Evolutionary conservation across 2,329 filamentous ascomycete species (phyloP).

Genomic region (Sclerotiophoma versabilis): DNA sequence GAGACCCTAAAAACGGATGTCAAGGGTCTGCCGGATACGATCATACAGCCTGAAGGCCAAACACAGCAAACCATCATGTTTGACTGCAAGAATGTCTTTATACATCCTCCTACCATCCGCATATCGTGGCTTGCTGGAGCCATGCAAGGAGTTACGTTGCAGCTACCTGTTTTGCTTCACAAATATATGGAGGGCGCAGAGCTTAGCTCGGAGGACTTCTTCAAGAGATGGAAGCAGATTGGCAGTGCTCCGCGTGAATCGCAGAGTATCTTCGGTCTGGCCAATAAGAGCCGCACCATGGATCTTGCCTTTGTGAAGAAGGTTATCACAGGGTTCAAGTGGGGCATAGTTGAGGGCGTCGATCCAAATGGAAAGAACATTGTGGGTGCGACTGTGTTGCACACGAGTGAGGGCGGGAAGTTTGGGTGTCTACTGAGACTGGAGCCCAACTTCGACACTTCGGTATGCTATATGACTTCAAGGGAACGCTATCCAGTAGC

Average conservation of each 20-base stretch:
- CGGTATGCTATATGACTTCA: constrained; percentile 66
- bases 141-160: constrained; percentile 88
- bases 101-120: constrained; percentile 85
- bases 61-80: constrained; percentile 96
- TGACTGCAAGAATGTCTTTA: constrained; percentile 82
- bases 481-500: constrained; percentile 4
- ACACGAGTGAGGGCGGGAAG: constrained; percentile 84
- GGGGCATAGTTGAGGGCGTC: constrained; percentile 83
- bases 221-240: constrained; percentile 99
- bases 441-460: constrained; percentile 91
- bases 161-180: constrained; percentile 85
- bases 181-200: constrained; percentile 97
- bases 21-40: constrained; percentile 86
- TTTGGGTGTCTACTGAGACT: constrained; percentile 91
- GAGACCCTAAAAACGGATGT: constrained; percentile 83
- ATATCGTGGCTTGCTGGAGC: constrained; percentile 95
- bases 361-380: constrained; percentile 94
- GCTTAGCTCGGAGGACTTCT: constrained; percentile 89
- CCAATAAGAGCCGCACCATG: constrained; percentile 67
- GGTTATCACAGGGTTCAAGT: constrained; percentile 84
- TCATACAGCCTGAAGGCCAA: constrained; percentile 75
- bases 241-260: constrained; percentile 86
- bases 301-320: constrained; percentile 74
- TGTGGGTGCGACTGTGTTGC: constrained; percentile 87
- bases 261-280: constrained; percentile 82